Evolutionary conservation across 441 rosid species (phyloP).

Genomic region (Pelargonium australe): DNA sequence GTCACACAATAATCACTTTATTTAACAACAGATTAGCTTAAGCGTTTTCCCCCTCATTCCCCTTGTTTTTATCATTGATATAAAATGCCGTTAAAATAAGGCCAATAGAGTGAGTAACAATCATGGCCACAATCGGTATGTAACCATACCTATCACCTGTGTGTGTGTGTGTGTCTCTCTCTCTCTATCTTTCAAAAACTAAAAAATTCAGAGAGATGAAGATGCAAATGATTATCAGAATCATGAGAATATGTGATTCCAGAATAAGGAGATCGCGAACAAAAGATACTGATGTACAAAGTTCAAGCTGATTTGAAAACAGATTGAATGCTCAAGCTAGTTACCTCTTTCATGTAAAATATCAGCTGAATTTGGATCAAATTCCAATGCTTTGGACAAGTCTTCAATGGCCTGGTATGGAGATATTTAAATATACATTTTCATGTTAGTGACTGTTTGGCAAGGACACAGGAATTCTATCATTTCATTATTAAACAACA

Average conservation of each 20-base stretch:
- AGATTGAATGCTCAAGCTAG: conserved; percentile 16
- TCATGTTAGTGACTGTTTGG: background rate
- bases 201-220: too few relatives aligned
- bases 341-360: conserved; percentile 94
- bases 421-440: conserved; percentile 19
- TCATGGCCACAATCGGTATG: too few relatives aligned
- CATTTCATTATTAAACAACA: conserved; percentile 6
- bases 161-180: too few relatives aligned
- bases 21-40: conserved; percentile 2
- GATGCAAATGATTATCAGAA: too few relatives aligned
- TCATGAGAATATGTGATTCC: background rate
- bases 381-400: conserved; percentile 83
- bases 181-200: too few relatives aligned
- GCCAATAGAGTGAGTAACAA: too few relatives aligned
- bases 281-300: background rate
- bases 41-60: background rate
- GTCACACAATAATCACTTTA: background rate
- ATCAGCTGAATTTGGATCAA: conserved; percentile 84
- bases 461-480: conserved; percentile 12
- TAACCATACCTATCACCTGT: too few relatives aligned
- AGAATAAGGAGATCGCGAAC: background rate
- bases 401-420: conserved; percentile 80
- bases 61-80: too few relatives aligned
- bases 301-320: background rate
- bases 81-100: too few relatives aligned